A percentile compares a stretch with the other conserved stretches of the same genome.
phyloP scores from a whole-genome alignment of 257 asterid species.

The Solanum phureja region DNA sequence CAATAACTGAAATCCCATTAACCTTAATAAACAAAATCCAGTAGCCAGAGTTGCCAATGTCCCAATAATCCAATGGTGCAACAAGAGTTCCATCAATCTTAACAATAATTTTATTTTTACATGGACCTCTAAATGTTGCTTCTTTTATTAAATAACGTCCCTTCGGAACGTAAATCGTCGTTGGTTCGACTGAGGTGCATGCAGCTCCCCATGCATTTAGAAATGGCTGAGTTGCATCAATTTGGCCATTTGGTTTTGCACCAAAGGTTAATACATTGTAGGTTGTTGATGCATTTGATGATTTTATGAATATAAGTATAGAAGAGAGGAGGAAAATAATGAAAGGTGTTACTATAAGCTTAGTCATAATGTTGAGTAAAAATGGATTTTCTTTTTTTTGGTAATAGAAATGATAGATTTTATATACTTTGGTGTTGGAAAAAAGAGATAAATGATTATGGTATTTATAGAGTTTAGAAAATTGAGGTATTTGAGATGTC shows the following conservation, averaged over 20 bases:
- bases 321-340: not conserved
- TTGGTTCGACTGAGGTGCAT: not conserved
- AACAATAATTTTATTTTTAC: not conserved
- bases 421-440: not conserved
- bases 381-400: not conserved
- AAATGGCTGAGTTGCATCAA: slow-evolving; percentile 4
- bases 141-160: not conserved
- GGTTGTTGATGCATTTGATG: not conserved
- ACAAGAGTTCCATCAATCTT: not conserved
- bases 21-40: slow-evolving; percentile 7
- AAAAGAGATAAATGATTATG: not conserved
- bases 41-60: not conserved
- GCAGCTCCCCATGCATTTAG: not conserved
- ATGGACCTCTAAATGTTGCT: slow-evolving; percentile 5
- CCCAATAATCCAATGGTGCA: slow-evolving; percentile 6
- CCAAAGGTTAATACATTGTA: slow-evolving; percentile 5
- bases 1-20: not conserved
- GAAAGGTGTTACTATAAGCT: not conserved
- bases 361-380: not conserved
- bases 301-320: not conserved
- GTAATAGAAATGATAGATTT: too few relatives aligned
- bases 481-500: not conserved
- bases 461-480: not conserved
- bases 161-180: not conserved
- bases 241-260: not conserved